phyloP scores from a whole-genome alignment of 805 yeast species.

The Geotrichum ghanense region DNA sequence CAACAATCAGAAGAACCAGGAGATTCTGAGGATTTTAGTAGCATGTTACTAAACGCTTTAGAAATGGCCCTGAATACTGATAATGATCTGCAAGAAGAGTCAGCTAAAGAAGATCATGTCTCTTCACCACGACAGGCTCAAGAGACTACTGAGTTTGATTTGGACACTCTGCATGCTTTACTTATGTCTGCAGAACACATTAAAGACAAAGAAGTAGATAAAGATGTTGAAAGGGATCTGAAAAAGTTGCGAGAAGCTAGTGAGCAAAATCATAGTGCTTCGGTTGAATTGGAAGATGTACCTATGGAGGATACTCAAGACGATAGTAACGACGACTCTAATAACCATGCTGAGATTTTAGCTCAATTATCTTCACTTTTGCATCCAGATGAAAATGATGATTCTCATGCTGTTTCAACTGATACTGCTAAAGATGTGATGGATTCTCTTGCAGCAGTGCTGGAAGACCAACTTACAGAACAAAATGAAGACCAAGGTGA shows the following conservation, averaged over 20 bases:
- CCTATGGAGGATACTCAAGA: not conserved
- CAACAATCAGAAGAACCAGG: not conserved
- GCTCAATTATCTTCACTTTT: not conserved
- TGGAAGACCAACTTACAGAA: not conserved
- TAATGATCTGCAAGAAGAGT: not conserved
- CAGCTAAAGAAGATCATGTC: not conserved
- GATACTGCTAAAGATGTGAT: not conserved
- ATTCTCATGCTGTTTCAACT: not conserved
- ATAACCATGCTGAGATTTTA: not conserved
- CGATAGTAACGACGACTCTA: not conserved
- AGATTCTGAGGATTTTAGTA: not conserved
- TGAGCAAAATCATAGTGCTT: not conserved
- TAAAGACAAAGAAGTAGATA: not conserved
- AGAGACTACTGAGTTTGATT: not conserved
- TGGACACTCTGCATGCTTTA: not conserved
- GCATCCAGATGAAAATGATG: not conserved
- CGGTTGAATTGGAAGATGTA: not conserved
- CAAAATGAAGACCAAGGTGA: not conserved
- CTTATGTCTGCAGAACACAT: not conserved
- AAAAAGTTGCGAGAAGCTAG: not conserved
- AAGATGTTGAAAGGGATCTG: not conserved
- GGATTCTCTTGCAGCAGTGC: constrained; percentile 3
- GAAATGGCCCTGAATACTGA: not conserved
- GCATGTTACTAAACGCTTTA: not conserved
- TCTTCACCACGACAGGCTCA: not conserved